Base-by-base conservation (phyloP, 2,329 filamentous ascomycete genomes). In the Pestalotiopsis sp. region DNA sequence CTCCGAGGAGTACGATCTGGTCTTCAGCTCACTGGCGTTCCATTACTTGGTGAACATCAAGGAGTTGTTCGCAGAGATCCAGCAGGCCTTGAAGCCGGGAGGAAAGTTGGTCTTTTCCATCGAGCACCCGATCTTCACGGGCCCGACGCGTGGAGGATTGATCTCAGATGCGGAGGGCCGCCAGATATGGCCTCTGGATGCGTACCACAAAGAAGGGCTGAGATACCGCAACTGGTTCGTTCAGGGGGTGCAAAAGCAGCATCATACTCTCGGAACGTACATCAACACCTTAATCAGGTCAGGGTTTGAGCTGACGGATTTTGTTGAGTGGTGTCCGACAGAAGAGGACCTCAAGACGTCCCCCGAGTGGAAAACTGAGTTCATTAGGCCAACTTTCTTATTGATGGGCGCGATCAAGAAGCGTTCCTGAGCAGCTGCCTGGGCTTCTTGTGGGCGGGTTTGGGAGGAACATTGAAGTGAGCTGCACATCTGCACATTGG, bases 71-170 rank as follows among this genome's bases (percentile, higher is more conserved):
- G 63, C 63, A 3, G 71, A 80, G 68, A 75, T 83, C 11, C 73
- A 76, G 45, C 64, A 71, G 17, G 73, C 75, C 31, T 74, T 84
- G 36, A 75, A 75, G 60, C 76, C 79, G 3, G 77, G 77, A 5
- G 80, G 80, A 3, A 70, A 71, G 6, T 74, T 84, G 27, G 80
- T 84, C 9, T 85, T 85, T 71, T 82, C 82, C 0, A 78, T 85
- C 56, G 84, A 86, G 72, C 84, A 86, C 68, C 83, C 84, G 0
- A 79, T 85, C 63, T 80, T 77, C 69, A 84, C 82, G n/a, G 80
- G 82, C 5, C 82, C 82, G 57, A 76, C 73, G 6, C 76, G 74
- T 27, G 76, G 77, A 9, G 70, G 70, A 9, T 77, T 80, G 23
- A 71, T 77, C 17, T 69, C 73, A 20, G 73, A 75, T n/a, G 69